phyloP scores from a whole-genome alignment of 2,329 filamentous ascomycete species.

The Tolypocladium ovalisporum region DNA sequence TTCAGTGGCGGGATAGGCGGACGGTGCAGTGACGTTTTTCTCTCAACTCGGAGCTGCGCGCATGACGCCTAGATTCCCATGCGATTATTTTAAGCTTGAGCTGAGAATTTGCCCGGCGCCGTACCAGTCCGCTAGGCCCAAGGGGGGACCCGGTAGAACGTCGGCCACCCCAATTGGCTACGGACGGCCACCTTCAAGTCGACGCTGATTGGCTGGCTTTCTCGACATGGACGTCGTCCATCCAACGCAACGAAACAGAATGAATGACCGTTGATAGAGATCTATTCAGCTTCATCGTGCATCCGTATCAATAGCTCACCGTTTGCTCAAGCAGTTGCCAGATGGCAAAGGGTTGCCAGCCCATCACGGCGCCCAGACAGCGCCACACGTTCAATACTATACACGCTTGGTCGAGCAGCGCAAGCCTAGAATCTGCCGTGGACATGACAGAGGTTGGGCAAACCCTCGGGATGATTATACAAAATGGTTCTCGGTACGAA shows the following conservation, averaged over 20 bases:
- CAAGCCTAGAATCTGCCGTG: background rate
- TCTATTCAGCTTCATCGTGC: background rate
- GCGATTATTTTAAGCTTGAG: background rate
- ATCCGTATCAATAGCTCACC: background rate
- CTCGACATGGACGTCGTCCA: background rate
- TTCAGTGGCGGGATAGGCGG: background rate
- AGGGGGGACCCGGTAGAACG: constrained; percentile 5
- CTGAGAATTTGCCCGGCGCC: background rate
- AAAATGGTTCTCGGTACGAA: background rate
- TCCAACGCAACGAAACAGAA: too few relatives aligned
- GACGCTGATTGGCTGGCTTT: background rate
- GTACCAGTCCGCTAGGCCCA: too few relatives aligned
- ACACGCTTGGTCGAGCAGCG: too few relatives aligned
- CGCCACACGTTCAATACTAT: background rate
- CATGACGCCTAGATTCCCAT: background rate
- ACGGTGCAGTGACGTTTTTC: background rate
- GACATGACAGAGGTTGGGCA: background rate
- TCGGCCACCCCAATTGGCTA: constrained; percentile 1
- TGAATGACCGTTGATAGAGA: too few relatives aligned
- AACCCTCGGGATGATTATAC: background rate
- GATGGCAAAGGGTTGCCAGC: background rate
- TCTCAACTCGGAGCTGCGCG: background rate
- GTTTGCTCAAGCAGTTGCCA: background rate
- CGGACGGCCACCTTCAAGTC: background rate
- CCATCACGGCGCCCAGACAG: background rate